Conservation (phyloP, 805 yeast species). For the Monosporozyma aerobia region DNA sequence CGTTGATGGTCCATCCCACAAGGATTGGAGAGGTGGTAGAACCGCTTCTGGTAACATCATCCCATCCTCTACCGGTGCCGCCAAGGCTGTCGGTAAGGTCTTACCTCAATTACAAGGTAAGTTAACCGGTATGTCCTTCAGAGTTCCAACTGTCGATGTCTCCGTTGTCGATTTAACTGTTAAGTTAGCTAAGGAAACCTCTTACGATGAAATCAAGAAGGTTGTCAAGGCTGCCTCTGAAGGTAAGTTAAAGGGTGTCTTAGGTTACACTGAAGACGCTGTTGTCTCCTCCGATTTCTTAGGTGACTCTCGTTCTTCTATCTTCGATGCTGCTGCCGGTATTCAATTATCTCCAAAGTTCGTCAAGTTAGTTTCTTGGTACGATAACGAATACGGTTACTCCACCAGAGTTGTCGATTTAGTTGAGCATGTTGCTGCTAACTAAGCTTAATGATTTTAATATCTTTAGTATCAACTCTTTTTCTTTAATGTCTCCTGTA, state of each 20-base stretch:
- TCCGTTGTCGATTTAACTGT: constrained; percentile 64
- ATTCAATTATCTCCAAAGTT: constrained; percentile 59
- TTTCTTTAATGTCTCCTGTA: background rate
- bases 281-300: constrained; percentile 65
- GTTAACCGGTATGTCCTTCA: constrained; percentile 63
- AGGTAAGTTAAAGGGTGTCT: constrained; percentile 50
- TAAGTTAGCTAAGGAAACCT: constrained; percentile 46
- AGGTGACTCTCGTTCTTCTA: constrained; percentile 51
- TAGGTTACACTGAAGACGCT: constrained; percentile 63
- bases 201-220: constrained; percentile 54
- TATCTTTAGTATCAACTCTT: background rate
- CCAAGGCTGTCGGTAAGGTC: constrained; percentile 67
- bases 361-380: constrained; percentile 63
- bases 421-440: constrained; percentile 48
- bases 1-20: constrained; percentile 69
- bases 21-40: constrained; percentile 77
- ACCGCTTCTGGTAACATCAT: constrained; percentile 67
- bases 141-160: constrained; percentile 67
- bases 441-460: background rate
- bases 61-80: constrained; percentile 71
- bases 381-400: constrained; percentile 70
- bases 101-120: constrained; percentile 63
- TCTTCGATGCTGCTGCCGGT: constrained; percentile 63
- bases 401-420: constrained; percentile 68
- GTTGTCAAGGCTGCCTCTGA: constrained; percentile 51